phyloP scores from a whole-genome alignment of 805 yeast species.

The Candida peoriensis region DNA sequence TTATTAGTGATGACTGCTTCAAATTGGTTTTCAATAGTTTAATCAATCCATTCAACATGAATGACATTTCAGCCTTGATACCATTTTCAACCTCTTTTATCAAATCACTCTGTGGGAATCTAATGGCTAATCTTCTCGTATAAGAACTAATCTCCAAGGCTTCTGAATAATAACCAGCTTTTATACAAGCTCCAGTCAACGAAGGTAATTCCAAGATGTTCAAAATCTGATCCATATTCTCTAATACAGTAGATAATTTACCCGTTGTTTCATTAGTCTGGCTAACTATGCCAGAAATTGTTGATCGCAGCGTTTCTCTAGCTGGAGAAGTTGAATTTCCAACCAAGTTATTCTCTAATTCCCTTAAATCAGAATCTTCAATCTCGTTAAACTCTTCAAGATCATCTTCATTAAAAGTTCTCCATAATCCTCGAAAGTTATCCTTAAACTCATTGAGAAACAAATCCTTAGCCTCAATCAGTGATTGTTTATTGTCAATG shows the following conservation, averaged over 20 bases:
- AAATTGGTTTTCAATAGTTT: slow-evolving; percentile 67
- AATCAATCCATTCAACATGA: slow-evolving; percentile 69
- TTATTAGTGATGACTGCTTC: slow-evolving; percentile 73
- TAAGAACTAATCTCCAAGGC: slow-evolving; percentile 80
- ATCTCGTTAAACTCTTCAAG: slow-evolving; percentile 27
- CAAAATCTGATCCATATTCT: slow-evolving; percentile 64
- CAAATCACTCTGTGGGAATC: slow-evolving; percentile 59
- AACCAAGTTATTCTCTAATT: slow-evolving; percentile 19
- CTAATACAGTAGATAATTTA: slow-evolving; percentile 37
- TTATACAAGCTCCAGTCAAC: slow-evolving; percentile 74
- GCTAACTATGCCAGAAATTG: slow-evolving; percentile 12
- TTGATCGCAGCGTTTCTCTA: slow-evolving; percentile 26
- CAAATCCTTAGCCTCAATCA: slow-evolving; percentile 21
- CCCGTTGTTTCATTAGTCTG: background rate
- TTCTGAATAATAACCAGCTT: slow-evolving; percentile 83
- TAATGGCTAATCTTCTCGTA: slow-evolving; percentile 58
- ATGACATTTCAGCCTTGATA: slow-evolving; percentile 50
- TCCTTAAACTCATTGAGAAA: slow-evolving; percentile 30
- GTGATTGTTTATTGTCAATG: slow-evolving; percentile 42
- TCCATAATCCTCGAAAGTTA: slow-evolving; percentile 27
- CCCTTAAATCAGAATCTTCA: slow-evolving; percentile 16
- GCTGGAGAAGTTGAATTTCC: background rate
- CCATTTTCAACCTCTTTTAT: slow-evolving; percentile 45
- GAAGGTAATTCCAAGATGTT: slow-evolving; percentile 84
- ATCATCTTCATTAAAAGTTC: slow-evolving; percentile 26